These are phyloP conservation scores for Sporothrix schenckii DNA, from an alignment of 2,329 filamentous ascomycete genomes.

Conservation along the genomic window DNA sequence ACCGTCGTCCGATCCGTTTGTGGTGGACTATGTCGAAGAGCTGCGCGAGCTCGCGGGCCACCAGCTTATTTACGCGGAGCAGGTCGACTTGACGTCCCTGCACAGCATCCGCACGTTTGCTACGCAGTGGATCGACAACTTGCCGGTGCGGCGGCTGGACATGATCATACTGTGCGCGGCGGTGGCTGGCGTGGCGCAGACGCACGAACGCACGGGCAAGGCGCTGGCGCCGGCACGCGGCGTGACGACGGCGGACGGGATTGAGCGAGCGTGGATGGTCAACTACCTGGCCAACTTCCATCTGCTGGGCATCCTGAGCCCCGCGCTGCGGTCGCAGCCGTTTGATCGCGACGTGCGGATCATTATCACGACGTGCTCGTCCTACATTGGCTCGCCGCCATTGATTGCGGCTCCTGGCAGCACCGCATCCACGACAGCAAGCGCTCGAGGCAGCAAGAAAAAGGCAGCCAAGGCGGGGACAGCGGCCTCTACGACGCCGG, in stretches of 20 bases:
- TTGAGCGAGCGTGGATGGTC: slow-evolving; percentile 90
- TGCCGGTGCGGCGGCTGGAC: slow-evolving; percentile 83
- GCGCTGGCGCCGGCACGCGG: slow-evolving; percentile 43
- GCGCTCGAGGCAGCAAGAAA: slow-evolving; percentile 29
- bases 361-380: slow-evolving; percentile 81
- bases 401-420: slow-evolving; percentile 53
- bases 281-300: slow-evolving; percentile 98
- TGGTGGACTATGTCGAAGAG: slow-evolving; percentile 91
- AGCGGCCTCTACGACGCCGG: background rate
- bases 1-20: slow-evolving; percentile 78
- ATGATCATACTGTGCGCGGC: slow-evolving; percentile 88
- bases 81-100: slow-evolving; percentile 86
- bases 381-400: slow-evolving; percentile 78
- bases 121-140: slow-evolving; percentile 97
- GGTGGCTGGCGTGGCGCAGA: slow-evolving; percentile 40
- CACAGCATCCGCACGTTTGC: slow-evolving; percentile 90
- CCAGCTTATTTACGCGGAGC: slow-evolving; percentile 89
- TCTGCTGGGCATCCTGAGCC: slow-evolving; percentile 84
- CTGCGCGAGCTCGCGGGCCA: slow-evolving; percentile 76
- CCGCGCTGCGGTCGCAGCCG: slow-evolving; percentile 86
- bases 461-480: background rate
- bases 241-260: slow-evolving; percentile 69
- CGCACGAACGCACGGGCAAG: slow-evolving; percentile 47
- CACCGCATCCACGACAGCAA: slow-evolving; percentile 23
- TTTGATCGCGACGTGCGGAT: slow-evolving; percentile 91